Base-by-base conservation (phyloP, 1,139 yeast genomes). In the Candida sp. region DNA sequence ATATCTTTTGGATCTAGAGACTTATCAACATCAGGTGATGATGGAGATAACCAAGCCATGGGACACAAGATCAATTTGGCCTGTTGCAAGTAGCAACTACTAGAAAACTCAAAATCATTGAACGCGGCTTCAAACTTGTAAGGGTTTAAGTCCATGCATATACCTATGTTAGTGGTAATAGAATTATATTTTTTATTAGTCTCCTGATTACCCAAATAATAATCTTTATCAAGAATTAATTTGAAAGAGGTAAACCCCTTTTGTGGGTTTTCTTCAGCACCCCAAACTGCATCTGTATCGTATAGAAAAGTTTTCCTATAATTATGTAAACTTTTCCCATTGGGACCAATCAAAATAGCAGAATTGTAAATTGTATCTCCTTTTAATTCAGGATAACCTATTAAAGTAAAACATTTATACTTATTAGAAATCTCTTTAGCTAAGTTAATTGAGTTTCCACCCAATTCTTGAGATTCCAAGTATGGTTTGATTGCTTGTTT, bases 91-190 rank as follows among this genome's bases (percentile, higher is more conserved):
- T 68, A 60, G 46, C 88, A 82, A 42, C 73, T 69, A 25, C 64
- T 59, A 0, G 91, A 77, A 61, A 87, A 88, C 59, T 91, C 97
- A 58, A 77, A 89, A 32, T 70, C 73, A 36, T 76, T 72, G 63
- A 87, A 89, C 1, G 95, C 90, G 1, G 96, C 90, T 51, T 78
- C 72, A 59, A 90, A 91, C 57, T 86, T 76, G 60, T 87, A 86
- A 0, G 97, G 97, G 59, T 88, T 90, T 49, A 91, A 64, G 61
- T 90, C 98, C 98, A 90, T 91, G 60, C 97, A 91, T n/a, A 91
- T 89, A 0, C 97, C 97, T 45, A 90, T 72, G 37, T 82, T 77
- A 0, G 85, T 66, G 9, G 61, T 62, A 34, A 77, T 46, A 34
- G 45, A 36, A 3, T 44, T 43, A 9, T 49, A 49, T 4, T 39